phyloP scores from a whole-genome alignment of 2,329 filamentous ascomycete species.

The Diaporthe amygdali region DNA sequence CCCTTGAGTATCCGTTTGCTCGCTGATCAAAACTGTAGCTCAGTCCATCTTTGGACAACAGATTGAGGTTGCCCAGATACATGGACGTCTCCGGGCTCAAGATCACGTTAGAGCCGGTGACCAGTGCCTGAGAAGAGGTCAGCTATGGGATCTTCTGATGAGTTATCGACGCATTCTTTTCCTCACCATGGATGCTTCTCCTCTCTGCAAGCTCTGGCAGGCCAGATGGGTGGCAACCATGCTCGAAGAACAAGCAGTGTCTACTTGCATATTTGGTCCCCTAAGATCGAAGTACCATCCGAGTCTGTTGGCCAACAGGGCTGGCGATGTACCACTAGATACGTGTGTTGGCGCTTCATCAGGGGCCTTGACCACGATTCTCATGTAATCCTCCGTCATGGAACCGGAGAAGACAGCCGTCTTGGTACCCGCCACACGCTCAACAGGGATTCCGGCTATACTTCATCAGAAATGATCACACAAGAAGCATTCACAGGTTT shows the following conservation, averaged over 20 bases:
- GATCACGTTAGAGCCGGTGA: too few species aligned
- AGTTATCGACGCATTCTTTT: too few species aligned
- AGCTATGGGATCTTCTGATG: too few species aligned
- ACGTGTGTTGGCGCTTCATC: constrained; percentile 33
- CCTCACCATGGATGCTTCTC: background rate
- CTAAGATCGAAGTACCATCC: constrained; percentile 46
- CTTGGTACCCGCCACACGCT: constrained; percentile 31
- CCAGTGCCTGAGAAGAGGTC: too few species aligned
- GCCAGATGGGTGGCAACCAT: constrained; percentile 9
- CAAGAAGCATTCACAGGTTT: background rate
- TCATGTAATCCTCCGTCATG: constrained; percentile 35
- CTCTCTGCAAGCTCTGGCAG: background rate
- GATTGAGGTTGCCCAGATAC: too few species aligned
- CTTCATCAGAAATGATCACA: background rate
- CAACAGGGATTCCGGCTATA: constrained; percentile 34
- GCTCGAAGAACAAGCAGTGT: constrained; percentile 42
- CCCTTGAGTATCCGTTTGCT: too few species aligned
- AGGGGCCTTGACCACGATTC: constrained; percentile 28
- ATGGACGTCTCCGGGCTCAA: too few species aligned
- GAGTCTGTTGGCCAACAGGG: constrained; percentile 40
- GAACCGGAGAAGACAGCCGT: constrained; percentile 40
- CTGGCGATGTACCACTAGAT: constrained; percentile 35
- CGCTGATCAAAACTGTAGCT: too few species aligned
- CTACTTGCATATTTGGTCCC: constrained; percentile 41
- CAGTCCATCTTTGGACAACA: too few species aligned